Evolutionary conservation across 2,329 filamentous ascomycete genomes (phyloP).

Genomic region (Aspergillaceae sp.): DNA sequence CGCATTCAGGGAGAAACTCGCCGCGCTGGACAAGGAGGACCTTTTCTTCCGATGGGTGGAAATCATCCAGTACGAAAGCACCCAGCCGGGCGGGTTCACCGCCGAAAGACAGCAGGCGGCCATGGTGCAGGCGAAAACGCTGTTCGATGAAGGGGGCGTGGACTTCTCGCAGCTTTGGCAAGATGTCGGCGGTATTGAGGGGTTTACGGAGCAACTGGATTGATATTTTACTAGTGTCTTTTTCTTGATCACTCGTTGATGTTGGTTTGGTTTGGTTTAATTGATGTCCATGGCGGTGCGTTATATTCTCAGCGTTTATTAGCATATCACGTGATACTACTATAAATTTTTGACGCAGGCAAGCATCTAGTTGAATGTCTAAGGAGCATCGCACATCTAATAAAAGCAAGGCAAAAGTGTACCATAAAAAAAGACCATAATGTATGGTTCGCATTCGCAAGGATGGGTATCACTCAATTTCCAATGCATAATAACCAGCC

Average conservation of each 20-base stretch:
- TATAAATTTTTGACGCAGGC: no score
- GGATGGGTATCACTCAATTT: slow-evolving; percentile 15
- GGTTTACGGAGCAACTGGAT: slow-evolving; percentile 40
- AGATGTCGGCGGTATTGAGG: slow-evolving; percentile 56
- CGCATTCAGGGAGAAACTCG: slow-evolving; percentile 67
- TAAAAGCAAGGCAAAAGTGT: not conserved
- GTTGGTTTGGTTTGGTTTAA: no score
- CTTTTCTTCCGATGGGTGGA: slow-evolving; percentile 91
- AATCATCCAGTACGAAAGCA: slow-evolving; percentile 79
- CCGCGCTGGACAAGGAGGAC: slow-evolving; percentile 70
- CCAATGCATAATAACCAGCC: not conserved
- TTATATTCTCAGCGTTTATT: no score
- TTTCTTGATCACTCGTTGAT: not conserved
- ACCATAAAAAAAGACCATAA: not conserved
- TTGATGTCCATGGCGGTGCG: no score
- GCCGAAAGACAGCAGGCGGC: slow-evolving; percentile 62
- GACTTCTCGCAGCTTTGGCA: slow-evolving; percentile 75
- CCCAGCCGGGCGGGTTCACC: slow-evolving; percentile 68
- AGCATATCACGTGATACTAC: no score
- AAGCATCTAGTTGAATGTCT: no score
- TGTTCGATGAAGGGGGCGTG: slow-evolving; percentile 68
- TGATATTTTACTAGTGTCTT: not conserved
- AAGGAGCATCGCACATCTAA: not conserved
- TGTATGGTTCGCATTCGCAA: slow-evolving; percentile 1
- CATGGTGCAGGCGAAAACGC: slow-evolving; percentile 62